Evolutionary conservation across 106 monocot species (phyloP), one percentile per base, ranked within the genome.

Genomic region (Acanthochlamys bracteata): DNA sequence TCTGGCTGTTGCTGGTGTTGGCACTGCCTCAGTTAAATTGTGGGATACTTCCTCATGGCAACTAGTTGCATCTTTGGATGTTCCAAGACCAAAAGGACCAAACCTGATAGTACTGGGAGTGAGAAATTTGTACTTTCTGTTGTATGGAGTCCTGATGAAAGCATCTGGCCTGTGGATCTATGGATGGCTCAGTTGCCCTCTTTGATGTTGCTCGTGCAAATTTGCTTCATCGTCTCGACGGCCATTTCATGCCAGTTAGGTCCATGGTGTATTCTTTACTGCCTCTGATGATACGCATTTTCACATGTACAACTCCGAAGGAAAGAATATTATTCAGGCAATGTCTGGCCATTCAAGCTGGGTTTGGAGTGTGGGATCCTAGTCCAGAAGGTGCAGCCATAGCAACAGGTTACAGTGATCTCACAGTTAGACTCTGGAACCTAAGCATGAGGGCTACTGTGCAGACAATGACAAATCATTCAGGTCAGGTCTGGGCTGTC

Each of bases 1-100:
- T 60, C 52, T 99, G 42, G 98, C 98, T 15, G 98, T 92, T 49
- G 98, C 98, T 42, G 92, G 91, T 56, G 98, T 92, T 42, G 81
- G 89, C 67, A 99, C 92, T 65, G 88, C 74, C 0, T 73, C 89
- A 4, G 64, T 99, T 39, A 99, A 99, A 76, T 69, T 99, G 39
- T 99, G 98, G 98, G 86, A 99, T 65, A 89, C 92, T 15, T 80
- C 88, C 19, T 68, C 85, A n/a, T 99, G 88, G 92, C 76, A 92
- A 42, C 92, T 89, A 10, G 51, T 80, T 22, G 71, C 74, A 19
- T 83, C 68, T 47, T 71, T 99, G 11, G 42, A 65, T 3, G 80
- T 99, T 39, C 83, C 98, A 25, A 88, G 75, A 0, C 84, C 82
- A 23, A 98, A 20, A 67, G 72, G 53, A 39, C 85, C 25, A 68